Evolutionary conservation across 202 grass and related monocot species (phyloP), one percentile per base, ranked within the genome.

Genomic region (Musa balbisiana): DNA sequence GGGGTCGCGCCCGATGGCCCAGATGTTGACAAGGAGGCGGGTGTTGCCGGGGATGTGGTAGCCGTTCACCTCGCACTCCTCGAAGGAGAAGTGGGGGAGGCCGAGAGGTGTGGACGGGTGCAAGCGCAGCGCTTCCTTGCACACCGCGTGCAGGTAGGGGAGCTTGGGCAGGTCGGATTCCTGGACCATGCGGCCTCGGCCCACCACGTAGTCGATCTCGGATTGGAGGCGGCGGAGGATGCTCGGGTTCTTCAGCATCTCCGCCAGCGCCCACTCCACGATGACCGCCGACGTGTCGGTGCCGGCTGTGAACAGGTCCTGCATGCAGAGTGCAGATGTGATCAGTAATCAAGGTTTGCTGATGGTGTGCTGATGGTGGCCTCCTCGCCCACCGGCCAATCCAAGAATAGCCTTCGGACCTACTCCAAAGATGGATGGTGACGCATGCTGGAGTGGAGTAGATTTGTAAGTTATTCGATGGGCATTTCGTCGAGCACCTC

Each of bases 41-140:
- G 63, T 65, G 63, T 65, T 65, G 22, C 10, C 3, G 63, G 63
- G 63, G 63, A 65, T 27, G 24, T 26, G 12, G 63, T 65, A 65
- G 23, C 63, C 63, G 23, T 27, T 27, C 2, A 65, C 63, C 23
- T 65, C 63, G 23, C 63, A 65, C 11, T 24, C 63, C 23, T 26
- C 24, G 22, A 26, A 26, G 11, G 63, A 11, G 63, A 65, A 14
- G 23, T 26, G 63, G 2, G 63, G 63, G 23, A 65, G 63, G 63
- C 23, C 26, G 63, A 65, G 63, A 21, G 63, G 63, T 21, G 63
- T 65, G 63, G 63, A 65, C 63, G 63, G 63, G 63, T 65, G 63
- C 24, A 26, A 10, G 9, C 63, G 63, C 22, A 65, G 23, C 63
- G 63, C 21, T 11, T 65, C 63, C 23, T 27, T 26, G 63, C 63